phyloP scores from a whole-genome alignment of 306 rosid species.

The Vigna nakashimae region DNA sequence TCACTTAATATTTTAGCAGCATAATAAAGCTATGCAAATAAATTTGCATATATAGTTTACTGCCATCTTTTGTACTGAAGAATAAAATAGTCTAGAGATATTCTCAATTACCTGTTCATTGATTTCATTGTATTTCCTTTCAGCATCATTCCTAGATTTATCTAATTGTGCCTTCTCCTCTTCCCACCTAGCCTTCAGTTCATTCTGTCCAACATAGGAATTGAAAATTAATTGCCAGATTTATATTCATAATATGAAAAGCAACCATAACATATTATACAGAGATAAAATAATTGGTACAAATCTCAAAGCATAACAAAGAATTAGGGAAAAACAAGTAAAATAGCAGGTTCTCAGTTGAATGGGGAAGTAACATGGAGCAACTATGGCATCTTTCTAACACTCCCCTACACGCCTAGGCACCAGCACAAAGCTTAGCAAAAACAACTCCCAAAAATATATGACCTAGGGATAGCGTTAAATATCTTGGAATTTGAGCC shows the following conservation, averaged over 20 bases:
- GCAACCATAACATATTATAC: neutral
- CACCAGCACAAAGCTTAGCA: neutral
- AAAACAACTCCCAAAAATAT: too few relatives aligned
- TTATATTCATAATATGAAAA: neutral
- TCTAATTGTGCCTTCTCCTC: constrained; percentile 62
- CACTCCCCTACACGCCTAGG: neutral
- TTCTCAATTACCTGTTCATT: constrained; percentile 81
- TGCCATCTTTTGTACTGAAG: neutral
- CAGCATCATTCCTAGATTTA: constrained; percentile 69
- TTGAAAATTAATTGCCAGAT: neutral
- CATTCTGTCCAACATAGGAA: constrained; percentile 57
- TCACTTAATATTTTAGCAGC: neutral
- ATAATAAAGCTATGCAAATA: neutral
- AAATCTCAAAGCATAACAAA: neutral
- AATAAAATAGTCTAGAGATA: neutral
- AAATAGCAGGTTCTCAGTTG: neutral
- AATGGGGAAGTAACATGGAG: neutral
- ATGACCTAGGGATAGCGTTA: neutral
- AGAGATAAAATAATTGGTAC: neutral
- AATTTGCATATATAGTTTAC: neutral
- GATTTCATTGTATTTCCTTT: constrained; percentile 76
- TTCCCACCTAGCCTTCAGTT: constrained; percentile 79
- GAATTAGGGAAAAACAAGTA: neutral
- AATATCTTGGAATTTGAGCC: neutral
- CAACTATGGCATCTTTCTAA: neutral